These are phyloP conservation scores for Rhynchosporium agropyri DNA, from an alignment of 2,329 filamentous ascomycete species.

Conservation along the genomic window DNA sequence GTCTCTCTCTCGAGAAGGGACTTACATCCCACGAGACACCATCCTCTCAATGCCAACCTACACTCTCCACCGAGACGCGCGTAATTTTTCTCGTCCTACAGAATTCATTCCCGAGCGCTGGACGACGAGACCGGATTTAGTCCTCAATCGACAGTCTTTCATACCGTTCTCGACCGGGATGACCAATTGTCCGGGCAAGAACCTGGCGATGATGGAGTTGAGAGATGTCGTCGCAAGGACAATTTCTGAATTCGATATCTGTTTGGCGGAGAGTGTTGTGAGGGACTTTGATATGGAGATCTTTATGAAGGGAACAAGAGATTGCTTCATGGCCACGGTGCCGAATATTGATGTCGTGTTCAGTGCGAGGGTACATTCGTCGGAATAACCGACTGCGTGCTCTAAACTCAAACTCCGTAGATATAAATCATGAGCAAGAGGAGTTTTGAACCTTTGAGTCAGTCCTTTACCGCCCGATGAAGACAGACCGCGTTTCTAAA, in stretches of 20 bases:
- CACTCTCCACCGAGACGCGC: constrained; percentile 24
- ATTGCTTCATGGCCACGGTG: constrained; percentile 23
- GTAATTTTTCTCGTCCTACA: constrained; percentile 27
- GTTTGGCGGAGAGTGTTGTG: background rate
- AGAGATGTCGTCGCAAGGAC: constrained; percentile 35
- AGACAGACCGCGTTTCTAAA: no score
- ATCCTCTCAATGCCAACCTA: constrained; percentile 24
- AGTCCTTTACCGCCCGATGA: no score
- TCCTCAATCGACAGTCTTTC: constrained; percentile 36
- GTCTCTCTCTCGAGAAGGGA: constrained; percentile 4
- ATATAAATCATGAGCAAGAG: no score
- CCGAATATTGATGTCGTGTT: constrained; percentile 10
- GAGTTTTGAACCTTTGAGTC: no score
- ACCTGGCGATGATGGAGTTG: constrained; percentile 42
- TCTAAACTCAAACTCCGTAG: no score
- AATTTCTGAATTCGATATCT: constrained; percentile 10
- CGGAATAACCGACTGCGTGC: no score
- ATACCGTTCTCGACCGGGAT: constrained; percentile 37
- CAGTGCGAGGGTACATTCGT: background rate
- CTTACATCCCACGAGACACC: constrained; percentile 23
- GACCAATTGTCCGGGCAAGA: constrained; percentile 40
- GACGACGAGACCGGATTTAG: constrained; percentile 31
- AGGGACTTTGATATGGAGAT: constrained; percentile 15
- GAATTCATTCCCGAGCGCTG: constrained; percentile 43
- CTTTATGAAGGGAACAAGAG: constrained; percentile 24